Base-by-base conservation (phyloP, 768 basidiomycete species). In the Punctularia strigosozonata region DNA sequence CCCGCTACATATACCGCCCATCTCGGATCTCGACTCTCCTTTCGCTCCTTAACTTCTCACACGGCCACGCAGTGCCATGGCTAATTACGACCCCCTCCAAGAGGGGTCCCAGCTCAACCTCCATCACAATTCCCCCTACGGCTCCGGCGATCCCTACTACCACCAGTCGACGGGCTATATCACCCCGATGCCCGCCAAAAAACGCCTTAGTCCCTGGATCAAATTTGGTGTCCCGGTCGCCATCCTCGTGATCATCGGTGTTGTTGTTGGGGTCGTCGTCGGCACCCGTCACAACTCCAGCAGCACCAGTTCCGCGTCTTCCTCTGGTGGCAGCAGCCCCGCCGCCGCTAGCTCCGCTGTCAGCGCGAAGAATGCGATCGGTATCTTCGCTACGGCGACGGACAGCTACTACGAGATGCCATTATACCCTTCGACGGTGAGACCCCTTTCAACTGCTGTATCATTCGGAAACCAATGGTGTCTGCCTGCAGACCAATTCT, bases 401-500 rank as follows among this genome's bases (percentile, higher is more conserved):
- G 70, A 91, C 52, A 75, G 75, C 50, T 67, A 74, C 36, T 94
- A 75, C 55, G 69, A 81, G 64, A 66, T 88, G 40, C 92, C 92
- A 1, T 53, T 91, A 20, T 94, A 92, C 55, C 87, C 90, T 5
- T 80, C 86, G 15, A 86, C 86, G 4, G 91, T 92, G 44, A 64
- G 87, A 73, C 18, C 41, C 22, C 31, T 39, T 39, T 25, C 10
- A 14, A 15, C 19, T 31, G 17, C 21, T 6, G 2, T 18, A 24
- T 31, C 20, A 14, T 38, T 15, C 15, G 17, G 25, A 23, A 32
- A 31, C 26, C 43, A n/a, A 13, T 36, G 32, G 22, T 15, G 28
- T 15, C 31, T 22, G 32, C 18, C 21, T 3, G 17, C 47, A 89
- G 83, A 89, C 85, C 30, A 80, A 87, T 51, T 61, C 75, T 8